Evolutionary conservation across 805 yeast species (phyloP).

Genomic region (Candida orba): DNA sequence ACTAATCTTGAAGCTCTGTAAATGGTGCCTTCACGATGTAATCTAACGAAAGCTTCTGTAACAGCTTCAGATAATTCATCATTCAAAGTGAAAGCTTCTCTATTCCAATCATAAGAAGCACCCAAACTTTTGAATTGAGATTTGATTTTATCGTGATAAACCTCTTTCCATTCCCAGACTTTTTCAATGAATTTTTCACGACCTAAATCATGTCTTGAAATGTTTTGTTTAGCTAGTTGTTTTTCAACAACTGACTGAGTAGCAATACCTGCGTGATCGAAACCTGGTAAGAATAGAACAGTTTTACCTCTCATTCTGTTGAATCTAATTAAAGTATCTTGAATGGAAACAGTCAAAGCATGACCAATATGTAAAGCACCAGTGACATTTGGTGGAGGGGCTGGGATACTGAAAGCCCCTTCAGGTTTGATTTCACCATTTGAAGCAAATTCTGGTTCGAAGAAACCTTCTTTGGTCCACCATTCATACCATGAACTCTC

Average conservation of each 20-base stretch:
- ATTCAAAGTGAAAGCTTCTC: constrained; percentile 90
- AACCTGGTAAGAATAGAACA: constrained; percentile 88
- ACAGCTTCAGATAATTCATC: constrained; percentile 76
- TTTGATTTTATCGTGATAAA: constrained; percentile 81
- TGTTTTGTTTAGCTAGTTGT: constrained; percentile 71
- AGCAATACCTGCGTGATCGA: constrained; percentile 98
- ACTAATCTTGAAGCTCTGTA: constrained; percentile 91
- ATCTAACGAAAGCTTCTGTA: constrained; percentile 79
- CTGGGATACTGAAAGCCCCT: constrained; percentile 85
- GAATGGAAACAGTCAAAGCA: constrained; percentile 91
- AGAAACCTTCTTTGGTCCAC: constrained; percentile 89
- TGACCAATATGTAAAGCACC: constrained; percentile 99
- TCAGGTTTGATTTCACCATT: constrained; percentile 74
- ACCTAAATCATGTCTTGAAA: constrained; percentile 92
- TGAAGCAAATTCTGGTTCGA: constrained; percentile 75
- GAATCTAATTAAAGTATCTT: constrained; percentile 87
- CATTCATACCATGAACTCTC: constrained; percentile 97
- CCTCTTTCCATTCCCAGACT: constrained; percentile 99
- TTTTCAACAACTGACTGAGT: constrained; percentile 98
- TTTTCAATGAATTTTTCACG: constrained; percentile 82
- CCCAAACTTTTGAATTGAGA: constrained; percentile 81
- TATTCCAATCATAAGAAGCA: constrained; percentile 94
- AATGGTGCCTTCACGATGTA: constrained; percentile 92
- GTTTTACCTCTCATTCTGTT: constrained; percentile 97
- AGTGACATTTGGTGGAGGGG: constrained; percentile 99